Evolutionary conservation across 2,329 filamentous ascomycete species (phyloP), one percentile per base, ranked within the genome.

Genomic region (Beauveria australis): DNA sequence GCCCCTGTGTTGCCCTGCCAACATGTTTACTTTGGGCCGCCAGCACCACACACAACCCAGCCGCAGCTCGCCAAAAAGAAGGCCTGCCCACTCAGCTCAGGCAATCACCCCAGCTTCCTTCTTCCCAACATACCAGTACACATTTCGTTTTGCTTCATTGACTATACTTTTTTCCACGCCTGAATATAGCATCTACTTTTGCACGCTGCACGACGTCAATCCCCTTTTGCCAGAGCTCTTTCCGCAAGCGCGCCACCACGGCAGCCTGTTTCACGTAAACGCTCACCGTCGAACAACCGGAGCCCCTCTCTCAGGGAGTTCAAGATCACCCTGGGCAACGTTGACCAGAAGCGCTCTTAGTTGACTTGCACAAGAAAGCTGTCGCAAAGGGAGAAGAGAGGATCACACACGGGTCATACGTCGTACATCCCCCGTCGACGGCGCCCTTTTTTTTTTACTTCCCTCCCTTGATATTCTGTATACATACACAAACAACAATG

Each of bases 401-500:
- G 8, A 49, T 28, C 33, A 33, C 33, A 41, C 44, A 10, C 22
- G 33, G 22, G 28, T n/a, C 19, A 49, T 9, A 57, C 44, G 54
- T 49, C 44, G 22, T 24, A 30, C 46, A n/a, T 33, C 5, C 9
- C 24, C 30, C 22, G 43, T 48, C 30, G 54, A 48, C 26, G 7
- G 24, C n/a, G 43, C 14, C 33, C 22, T 40, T 19, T 22, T 40
- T 33, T 41, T 57, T 47, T 47, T 6, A 7, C 14, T 55, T 26
- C 1, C 16, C 3, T 48, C 26, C 19, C 14, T 16, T 16, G 12
- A 37, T 5, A 16, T 40, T 41, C 18, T 28, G 19, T 12, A 41
- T 24, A 48, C 47, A 52, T 16, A 58, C 24, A 41, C 44, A 47
- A 30, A 51, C 49, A 61, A 60, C 67, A 64, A 84, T 84, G 81